phyloP scores from a whole-genome alignment of 495 filamentous ascomycete genomes.

The Pseudomonodictys pantanalensis region DNA sequence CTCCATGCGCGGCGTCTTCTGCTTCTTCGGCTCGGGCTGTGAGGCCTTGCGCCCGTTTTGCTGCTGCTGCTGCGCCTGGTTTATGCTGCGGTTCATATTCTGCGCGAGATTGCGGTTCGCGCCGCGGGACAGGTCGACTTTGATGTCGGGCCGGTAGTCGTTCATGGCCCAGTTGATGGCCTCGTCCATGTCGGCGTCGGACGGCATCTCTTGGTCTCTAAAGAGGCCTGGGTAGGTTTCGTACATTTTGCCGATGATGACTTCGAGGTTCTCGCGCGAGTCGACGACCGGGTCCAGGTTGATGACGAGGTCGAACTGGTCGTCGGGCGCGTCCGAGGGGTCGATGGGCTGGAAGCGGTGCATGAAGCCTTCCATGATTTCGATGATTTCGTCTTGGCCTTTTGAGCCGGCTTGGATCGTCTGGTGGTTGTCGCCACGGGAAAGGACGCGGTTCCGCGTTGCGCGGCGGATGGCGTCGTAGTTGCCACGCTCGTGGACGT shows the following conservation, averaged over 20 bases:
- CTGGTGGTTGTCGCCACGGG: constrained; percentile 93
- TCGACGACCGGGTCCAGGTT: constrained; percentile 72
- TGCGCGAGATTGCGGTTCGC: constrained; percentile 42
- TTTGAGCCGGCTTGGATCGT: constrained; percentile 84
- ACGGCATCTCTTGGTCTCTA: constrained; percentile 60
- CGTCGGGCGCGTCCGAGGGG: constrained; percentile 60
- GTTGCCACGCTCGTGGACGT: constrained; percentile 67
- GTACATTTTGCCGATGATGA: constrained; percentile 66
- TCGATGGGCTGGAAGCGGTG: constrained; percentile 77
- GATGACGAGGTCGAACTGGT: constrained; percentile 76
- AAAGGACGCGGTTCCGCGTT: constrained; percentile 75
- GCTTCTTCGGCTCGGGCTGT: constrained; percentile 15
- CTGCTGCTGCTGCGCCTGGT: constrained; percentile 8
- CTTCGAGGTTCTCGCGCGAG: constrained; percentile 85
- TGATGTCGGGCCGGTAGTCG: constrained; percentile 73
- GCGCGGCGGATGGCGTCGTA: constrained; percentile 65
- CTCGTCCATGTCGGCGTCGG: constrained; percentile 68
- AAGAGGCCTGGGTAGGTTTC: constrained; percentile 72
- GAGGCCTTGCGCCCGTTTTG: not conserved
- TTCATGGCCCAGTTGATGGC: constrained; percentile 74
- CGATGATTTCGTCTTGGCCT: constrained; percentile 63
- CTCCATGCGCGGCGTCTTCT: constrained; percentile 61
- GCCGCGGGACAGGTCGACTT: constrained; percentile 61
- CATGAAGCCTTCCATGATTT: constrained; percentile 96
- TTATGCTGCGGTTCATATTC: constrained; percentile 12